A percentile compares a stretch with the other conserved stretches of the same genome.
Conservation (phyloP, 2,329 filamentous ascomycete species). For the Cordyceps militaris region DNA sequence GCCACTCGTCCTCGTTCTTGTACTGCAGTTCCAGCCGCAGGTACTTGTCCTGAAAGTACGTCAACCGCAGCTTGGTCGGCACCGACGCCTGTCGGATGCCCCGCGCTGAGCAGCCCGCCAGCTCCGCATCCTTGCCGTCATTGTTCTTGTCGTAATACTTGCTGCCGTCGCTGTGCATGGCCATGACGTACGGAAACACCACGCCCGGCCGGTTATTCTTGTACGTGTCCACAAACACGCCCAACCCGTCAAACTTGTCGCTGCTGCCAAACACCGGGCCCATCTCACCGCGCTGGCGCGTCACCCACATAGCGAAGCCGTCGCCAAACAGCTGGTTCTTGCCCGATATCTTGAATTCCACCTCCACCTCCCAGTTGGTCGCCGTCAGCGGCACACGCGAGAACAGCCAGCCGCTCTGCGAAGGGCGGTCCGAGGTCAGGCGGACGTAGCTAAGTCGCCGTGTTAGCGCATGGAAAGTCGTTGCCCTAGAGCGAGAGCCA, state of each 20-base stretch:
- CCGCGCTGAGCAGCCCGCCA: constrained; percentile 90
- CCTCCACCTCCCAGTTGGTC: constrained; percentile 97
- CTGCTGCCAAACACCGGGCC: constrained; percentile 83
- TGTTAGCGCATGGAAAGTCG: neutral
- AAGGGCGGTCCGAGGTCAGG: constrained; percentile 82
- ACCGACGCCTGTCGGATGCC: constrained; percentile 75
- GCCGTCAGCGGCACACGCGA: constrained; percentile 90
- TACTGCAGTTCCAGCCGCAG: constrained; percentile 90
- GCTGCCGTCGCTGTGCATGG: constrained; percentile 90
- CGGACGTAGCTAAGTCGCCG: constrained; percentile 67
- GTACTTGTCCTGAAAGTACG: constrained; percentile 94
- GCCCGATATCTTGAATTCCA: constrained; percentile 92
- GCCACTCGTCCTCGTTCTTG: constrained; percentile 84
- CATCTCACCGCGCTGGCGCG: constrained; percentile 74
- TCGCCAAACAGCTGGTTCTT: constrained; percentile 88
- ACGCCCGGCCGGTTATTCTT: constrained; percentile 97
- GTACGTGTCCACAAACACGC: constrained; percentile 96
- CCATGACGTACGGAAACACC: constrained; percentile 97
- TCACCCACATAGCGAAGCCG: constrained; percentile 97
- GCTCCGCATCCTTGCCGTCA: constrained; percentile 87
- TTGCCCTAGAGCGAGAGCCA: neutral
- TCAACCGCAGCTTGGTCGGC: constrained; percentile 79
- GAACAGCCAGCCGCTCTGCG: constrained; percentile 88
- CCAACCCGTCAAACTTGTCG: constrained; percentile 89
- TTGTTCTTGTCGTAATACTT: constrained; percentile 87